Base-by-base conservation (phyloP, 1,284 basidiomycete species). In the Cutaneotrichosporon cutaneum region DNA sequence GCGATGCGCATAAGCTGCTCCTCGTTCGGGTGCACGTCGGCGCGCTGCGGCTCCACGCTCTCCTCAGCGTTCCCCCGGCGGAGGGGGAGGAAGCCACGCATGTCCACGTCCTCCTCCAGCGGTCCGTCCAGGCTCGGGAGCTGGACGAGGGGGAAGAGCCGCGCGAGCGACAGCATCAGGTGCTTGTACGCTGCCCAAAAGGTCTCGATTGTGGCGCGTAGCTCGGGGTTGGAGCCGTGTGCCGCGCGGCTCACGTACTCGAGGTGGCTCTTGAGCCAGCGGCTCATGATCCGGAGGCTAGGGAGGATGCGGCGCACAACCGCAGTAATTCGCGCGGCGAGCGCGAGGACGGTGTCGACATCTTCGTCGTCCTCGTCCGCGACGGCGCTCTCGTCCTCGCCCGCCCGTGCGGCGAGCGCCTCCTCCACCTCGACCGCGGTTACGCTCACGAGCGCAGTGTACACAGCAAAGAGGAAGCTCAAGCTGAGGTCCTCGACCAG, bases 1-100 rank as follows among this genome's bases (percentile, higher is more conserved):
- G 86, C 83, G 58, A 98, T 90, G 62, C 95, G 85, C 92, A 96
- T 95, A 54, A 97, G 81, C 71, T 94, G 90, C 81, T 94, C 92
- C 69, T 92, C 93, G 69, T 96, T 97, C 3, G 94, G 94, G 80
- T 96, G 94, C 30, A 68, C 63, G 21, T 60, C 59, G 44, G 36
- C 65, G 24, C 21, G 32, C 21, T 67, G 71, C 0, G 22, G 14
- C 54, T 67, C 18, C 21, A 48, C 8, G 42, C 30, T 57, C 13
- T 62, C 60, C 13, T 52, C 56, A 1, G 85, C 77, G 48, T 72
- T 35, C 2, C 81, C 81, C 60, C 85, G 84, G 58, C 85, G 85
- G 54, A 97, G 82, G 3, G 95, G 95, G 21, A 88, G 81, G 74
- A 96, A 97, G 0, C 94, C 95, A 45, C 84, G 83, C 83, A 96